These are phyloP conservation scores for Ophiorrhiza pumila DNA, from an alignment of 257 asterid species.

Conservation along the genomic window DNA sequence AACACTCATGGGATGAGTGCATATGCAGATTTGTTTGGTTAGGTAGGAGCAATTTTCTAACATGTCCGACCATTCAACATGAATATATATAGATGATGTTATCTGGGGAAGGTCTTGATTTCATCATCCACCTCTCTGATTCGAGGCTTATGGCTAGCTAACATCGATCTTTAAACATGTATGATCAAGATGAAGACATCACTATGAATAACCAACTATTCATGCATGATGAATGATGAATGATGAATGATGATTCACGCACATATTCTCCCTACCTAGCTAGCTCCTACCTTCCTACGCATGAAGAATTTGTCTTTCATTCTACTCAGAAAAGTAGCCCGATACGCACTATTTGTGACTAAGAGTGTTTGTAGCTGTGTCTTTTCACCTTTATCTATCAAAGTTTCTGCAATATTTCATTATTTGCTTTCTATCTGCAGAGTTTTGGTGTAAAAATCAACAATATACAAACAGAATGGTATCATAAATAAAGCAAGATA, in stretches of 20 bases:
- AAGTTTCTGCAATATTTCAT: no score
- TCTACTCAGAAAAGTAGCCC: neutral
- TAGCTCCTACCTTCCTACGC: neutral
- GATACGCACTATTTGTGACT: neutral
- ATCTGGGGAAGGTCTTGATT: neutral
- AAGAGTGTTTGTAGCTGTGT: neutral
- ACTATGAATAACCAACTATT: neutral
- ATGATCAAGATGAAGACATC: neutral
- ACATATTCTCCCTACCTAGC: no score
- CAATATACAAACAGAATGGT: neutral
- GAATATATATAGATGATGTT: slow-evolving; percentile 4
- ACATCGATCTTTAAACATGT: neutral
- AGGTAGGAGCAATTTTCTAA: neutral
- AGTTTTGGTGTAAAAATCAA: no score
- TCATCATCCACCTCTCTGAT: neutral
- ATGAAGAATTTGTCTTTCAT: neutral
- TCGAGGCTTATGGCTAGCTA: neutral
- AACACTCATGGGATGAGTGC: neutral
- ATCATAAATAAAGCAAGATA: neutral
- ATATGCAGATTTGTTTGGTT: neutral
- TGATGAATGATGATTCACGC: no score
- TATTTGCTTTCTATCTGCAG: no score
- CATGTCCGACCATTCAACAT: neutral
- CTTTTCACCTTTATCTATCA: neutral
- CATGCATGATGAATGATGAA: neutral